A percentile compares a stretch with the other conserved stretches of the same genome.
These are phyloP conservation scores for Mimosa pudica DNA, from an alignment of 306 rosid species.

Conservation along the genomic window DNA sequence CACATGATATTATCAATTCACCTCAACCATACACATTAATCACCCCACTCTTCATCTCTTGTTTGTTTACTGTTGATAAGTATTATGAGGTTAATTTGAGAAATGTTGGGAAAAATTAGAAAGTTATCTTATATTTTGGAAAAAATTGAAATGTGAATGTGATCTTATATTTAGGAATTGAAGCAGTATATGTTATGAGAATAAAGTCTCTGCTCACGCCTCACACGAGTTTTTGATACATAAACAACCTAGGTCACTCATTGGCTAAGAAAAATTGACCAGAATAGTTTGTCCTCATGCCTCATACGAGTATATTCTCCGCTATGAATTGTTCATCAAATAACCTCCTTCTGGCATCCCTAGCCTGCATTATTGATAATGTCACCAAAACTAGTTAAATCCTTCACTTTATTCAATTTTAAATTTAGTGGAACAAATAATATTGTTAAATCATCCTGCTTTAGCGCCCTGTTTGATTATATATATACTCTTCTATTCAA, in stretches of 20 bases:
- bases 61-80: too few species aligned
- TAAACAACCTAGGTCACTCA: neutral
- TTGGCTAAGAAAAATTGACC: neutral
- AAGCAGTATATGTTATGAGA: too few species aligned
- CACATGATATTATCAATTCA: too few species aligned
- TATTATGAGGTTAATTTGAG: too few species aligned
- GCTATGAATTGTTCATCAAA: constrained; percentile 28
- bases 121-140: too few species aligned
- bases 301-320: constrained; percentile 14
- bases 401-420: neutral
- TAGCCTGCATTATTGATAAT: constrained; percentile 42
- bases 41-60: too few species aligned
- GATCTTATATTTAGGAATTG: too few species aligned
- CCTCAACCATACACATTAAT: too few species aligned
- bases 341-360: constrained; percentile 43
- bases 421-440: neutral
- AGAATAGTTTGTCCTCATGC: neutral
- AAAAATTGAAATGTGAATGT: too few species aligned
- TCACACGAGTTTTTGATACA: too few species aligned
- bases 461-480: neutral
- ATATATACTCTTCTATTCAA: neutral
- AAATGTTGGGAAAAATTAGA: too few species aligned
- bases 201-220: too few species aligned
- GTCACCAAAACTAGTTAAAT: neutral
- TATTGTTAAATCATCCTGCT: neutral